Conservation (phyloP, 2,329 filamentous ascomycete genomes). For the Periconia digitata region DNA sequence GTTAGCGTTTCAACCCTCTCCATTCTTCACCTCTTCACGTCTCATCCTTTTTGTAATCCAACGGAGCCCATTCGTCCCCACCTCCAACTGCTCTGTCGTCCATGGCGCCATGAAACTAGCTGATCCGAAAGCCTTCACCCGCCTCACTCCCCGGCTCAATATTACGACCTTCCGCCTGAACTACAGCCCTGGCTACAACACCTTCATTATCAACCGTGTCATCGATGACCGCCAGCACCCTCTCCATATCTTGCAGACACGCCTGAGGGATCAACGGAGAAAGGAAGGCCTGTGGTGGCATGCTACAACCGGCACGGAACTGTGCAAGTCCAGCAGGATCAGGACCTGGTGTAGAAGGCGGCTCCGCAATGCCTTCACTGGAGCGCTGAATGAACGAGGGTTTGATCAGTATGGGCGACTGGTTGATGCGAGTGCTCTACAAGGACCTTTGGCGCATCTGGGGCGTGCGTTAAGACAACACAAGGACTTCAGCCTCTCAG, state of each 20-base stretch:
- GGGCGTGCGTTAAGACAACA: not conserved
- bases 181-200: constrained; percentile 26
- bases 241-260: constrained; percentile 21
- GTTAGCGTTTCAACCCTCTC: not conserved
- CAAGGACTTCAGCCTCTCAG: constrained; percentile 17
- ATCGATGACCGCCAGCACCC: constrained; percentile 27
- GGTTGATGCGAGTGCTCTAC: constrained; percentile 7
- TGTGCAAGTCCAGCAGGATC: constrained; percentile 36
- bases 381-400: constrained; percentile 28
- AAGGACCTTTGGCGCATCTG: constrained; percentile 5
- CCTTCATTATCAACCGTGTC: constrained; percentile 25
- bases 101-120: constrained; percentile 21
- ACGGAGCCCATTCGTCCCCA: not conserved
- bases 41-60: no score
- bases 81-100: not conserved
- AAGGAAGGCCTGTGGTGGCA: constrained; percentile 38
- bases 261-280: constrained; percentile 18
- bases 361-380: constrained; percentile 32
- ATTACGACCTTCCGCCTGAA: constrained; percentile 24
- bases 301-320: constrained; percentile 20
- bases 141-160: constrained; percentile 18
- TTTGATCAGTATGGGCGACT: constrained; percentile 31
- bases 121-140: no score
- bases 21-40: no score
- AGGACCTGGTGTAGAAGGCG: constrained; percentile 34